Evolutionary conservation across 75 land plant genomes (phyloP), one percentile per base, ranked within the genome.

Genomic region (Sequoiadendron giganteum): DNA sequence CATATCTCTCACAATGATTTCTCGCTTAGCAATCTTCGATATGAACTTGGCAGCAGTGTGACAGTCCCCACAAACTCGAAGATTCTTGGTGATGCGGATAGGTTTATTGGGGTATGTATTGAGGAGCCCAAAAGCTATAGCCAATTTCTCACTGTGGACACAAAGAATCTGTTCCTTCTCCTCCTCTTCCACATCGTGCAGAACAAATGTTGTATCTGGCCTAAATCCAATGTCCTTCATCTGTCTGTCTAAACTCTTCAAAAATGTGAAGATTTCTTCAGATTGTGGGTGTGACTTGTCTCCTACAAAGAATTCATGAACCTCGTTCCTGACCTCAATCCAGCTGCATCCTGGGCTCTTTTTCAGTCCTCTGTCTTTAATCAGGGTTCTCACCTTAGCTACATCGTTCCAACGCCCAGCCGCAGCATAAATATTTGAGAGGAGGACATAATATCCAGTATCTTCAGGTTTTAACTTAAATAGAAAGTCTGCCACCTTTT

Each of bases 281-380:
- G 72, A 68, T 19, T 82, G 42, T 39, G 87, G 42, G 73, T 87
- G 68, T 58, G 79, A 85, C 40, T 19, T 49, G 38, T 82, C 85
- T 86, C 43, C 86, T 30, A 88, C 87, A 70, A 76, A 36, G 30
- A 88, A 90, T 61, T 21, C 28, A 79, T 90, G 89, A 86, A 88
- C 61, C 48, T 30, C 5, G 61, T 77, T 52, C 40, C 87, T 85
- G 16, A 88, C 47, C 89, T 91, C 87, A 79, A 91, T 91, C 90
- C 92, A 89, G 73, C 92, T 91, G 56, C 81, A 72, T 83, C 90
- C 92, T 65, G 90, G 90, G 47, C 82, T 86, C 87, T 89, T 91
- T 43, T 13, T 25, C 43, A 91, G 54, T 15, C 89, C 89, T 32
- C 78, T 83, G 14, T 88, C 87, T 83, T 86, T 91, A 16, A 91